A percentile compares a stretch with the other conserved stretches of the same genome.
phyloP scores from a whole-genome alignment of 352 stramenopile species.

The Hyaloperonospora arabidopsidis region DNA sequence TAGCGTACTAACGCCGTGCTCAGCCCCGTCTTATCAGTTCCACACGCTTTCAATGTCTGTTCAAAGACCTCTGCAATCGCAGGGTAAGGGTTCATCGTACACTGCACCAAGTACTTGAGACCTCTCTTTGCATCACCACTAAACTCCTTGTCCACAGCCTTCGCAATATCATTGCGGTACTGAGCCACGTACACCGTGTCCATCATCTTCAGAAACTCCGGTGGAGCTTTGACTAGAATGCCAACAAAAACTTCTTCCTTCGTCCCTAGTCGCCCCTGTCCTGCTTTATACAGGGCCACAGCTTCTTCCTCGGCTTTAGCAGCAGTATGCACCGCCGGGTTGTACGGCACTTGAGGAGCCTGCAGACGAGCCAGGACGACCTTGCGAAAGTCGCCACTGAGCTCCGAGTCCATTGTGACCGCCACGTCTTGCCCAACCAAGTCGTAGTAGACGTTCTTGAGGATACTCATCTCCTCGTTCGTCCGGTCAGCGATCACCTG shows the following conservation, averaged over 20 bases:
- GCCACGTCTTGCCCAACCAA: constrained; percentile 60
- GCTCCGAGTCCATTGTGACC: constrained; percentile 53
- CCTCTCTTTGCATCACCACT: constrained; percentile 66
- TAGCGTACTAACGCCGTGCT: constrained; percentile 57
- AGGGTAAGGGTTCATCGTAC: constrained; percentile 51
- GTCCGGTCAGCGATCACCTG: constrained; percentile 24
- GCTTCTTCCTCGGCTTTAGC: constrained; percentile 59
- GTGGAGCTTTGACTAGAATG: constrained; percentile 45
- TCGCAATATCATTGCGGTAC: constrained; percentile 74
- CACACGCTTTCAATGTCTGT: constrained; percentile 66
- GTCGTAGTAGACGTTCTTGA: constrained; percentile 74
- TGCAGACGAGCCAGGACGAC: constrained; percentile 68
- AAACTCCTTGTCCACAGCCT: constrained; percentile 77
- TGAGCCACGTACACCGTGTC: constrained; percentile 66
- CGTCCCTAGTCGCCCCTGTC: constrained; percentile 61
- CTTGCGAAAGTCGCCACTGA: constrained; percentile 71
- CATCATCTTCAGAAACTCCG: constrained; percentile 59
- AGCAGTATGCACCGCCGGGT: constrained; percentile 54
- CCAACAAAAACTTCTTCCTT: constrained; percentile 69
- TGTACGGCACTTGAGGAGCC: constrained; percentile 40
- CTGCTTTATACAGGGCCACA: constrained; percentile 64
- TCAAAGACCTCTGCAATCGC: constrained; percentile 67
- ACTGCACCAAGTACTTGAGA: constrained; percentile 52
- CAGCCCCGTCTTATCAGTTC: constrained; percentile 49
- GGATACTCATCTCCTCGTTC: constrained; percentile 73